Base-by-base conservation (phyloP, 2,329 filamentous ascomycete genomes). In the Laburnicola sp. region DNA sequence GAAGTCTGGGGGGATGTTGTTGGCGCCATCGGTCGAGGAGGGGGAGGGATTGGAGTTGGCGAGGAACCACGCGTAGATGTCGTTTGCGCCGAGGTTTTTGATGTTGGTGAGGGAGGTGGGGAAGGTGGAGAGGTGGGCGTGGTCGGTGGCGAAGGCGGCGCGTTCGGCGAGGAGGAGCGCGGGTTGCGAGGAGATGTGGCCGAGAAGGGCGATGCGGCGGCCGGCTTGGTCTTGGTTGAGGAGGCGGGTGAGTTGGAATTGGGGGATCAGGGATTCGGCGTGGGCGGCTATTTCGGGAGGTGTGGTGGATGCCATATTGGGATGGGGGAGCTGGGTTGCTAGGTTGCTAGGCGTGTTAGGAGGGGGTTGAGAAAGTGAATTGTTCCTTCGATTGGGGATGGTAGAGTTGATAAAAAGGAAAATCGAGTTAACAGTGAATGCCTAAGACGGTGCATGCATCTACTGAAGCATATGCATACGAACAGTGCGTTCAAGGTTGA, bases 21-120 rank as follows among this genome's bases (percentile, higher is more conserved):
- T n/a, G 6, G 41, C 36, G 59, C n/a, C 63, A 40, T 54, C 34
- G 39, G 36, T 40, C 57, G 21, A 62, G 42, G 55, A 40, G 35
- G 76, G 64, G 3, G 70, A 68, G 21, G 77, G 79, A 6, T 65
- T 60, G 48, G 83, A 85, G 53, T 84, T 86, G 8, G 89, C 93
- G 67, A 97, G 82, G 71, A 91, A 97, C 94, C 94, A 99, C 68
- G 85, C 84, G 77, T 99, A 99, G 63, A 99, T 88, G 74, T 99
- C 94, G 72, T 99, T 99, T 59, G 90, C 88, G 54, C 93, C 92
- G 9, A 99, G 83, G 65, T 94, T 96, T 56, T 85, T 82, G 61
- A 97, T 80, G 40, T 84, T 81, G 2, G 82, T 80, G 23, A 97
- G 82, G 31, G 83, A 84, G 10, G 77, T 74, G 3, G 89, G 81